Evolutionary conservation across 176 grass and related monocot species (phyloP).

Genomic region (Oryza officinalis): DNA sequence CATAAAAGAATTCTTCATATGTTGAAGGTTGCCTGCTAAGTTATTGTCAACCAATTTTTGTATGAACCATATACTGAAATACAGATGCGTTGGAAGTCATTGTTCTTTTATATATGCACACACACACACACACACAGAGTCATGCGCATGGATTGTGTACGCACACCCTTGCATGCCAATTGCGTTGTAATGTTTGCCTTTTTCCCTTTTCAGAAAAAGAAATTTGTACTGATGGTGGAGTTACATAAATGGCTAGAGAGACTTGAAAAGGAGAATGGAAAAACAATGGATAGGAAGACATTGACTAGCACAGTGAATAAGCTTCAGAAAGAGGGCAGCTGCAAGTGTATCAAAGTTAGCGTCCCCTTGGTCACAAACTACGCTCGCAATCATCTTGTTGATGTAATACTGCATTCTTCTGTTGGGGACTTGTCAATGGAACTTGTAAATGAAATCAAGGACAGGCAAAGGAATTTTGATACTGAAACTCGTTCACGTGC

Average conservation of each 20-base stretch:
- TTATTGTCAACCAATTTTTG: no score
- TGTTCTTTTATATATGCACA: neutral
- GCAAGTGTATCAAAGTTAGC: conserved; percentile 82
- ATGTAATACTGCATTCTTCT: no score
- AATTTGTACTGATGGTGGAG: conserved; percentile 75
- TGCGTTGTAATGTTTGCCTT: neutral
- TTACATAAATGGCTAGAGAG: conserved; percentile 79
- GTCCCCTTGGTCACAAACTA: conserved; percentile 81
- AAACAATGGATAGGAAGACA: conserved; percentile 79
- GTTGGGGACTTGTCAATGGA: conserved; percentile 65
- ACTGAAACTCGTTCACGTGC: conserved; percentile 52
- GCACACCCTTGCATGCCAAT: neutral
- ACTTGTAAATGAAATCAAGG: conserved; percentile 68
- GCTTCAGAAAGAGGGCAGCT: conserved; percentile 77
- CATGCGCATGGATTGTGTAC: neutral
- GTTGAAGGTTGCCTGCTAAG: no score
- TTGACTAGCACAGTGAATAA: conserved; percentile 76
- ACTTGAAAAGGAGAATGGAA: conserved; percentile 73
- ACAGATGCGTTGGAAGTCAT: no score
- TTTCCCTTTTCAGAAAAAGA: conserved; percentile 61
- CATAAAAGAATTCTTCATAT: no score
- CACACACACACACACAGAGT: neutral
- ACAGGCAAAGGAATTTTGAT: conserved; percentile 76
- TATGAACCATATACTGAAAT: no score
- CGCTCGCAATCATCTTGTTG: conserved; percentile 62